A percentile compares a stretch with the other conserved stretches of the same genome.
Evolutionary conservation across 164 flowering plant genomes (phyloP).

Genomic region (Berberis thunbergii): DNA sequence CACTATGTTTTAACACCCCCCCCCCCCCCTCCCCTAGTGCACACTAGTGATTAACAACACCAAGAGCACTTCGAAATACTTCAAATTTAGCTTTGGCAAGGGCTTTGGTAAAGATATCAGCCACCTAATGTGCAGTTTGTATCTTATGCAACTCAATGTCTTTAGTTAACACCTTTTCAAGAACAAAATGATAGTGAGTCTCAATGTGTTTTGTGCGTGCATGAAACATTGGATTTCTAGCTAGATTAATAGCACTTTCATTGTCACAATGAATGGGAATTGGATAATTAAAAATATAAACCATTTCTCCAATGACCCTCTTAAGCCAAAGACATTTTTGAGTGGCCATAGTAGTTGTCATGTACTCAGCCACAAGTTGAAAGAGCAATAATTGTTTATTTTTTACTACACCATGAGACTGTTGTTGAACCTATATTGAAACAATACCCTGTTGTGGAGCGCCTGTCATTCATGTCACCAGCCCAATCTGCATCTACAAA

Average conservation of each 20-base stretch:
- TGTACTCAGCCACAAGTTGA: too few species aligned
- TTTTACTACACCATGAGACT: too few species aligned
- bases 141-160: background rate
- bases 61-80: conserved; percentile 10
- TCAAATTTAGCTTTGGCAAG: conserved; percentile 8
- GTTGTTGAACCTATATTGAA: too few species aligned
- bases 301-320: background rate
- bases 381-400: too few species aligned
- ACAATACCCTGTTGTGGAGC: too few species aligned
- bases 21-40: conserved; percentile 9
- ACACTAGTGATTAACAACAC: conserved; percentile 6
- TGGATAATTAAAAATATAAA: background rate
- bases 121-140: conserved; percentile 7
- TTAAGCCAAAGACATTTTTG: too few species aligned
- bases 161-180: conserved; percentile 2
- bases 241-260: conserved; percentile 1
- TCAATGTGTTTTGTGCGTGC: conserved; percentile 5
- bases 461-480: too few species aligned
- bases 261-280: background rate
- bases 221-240: conserved; percentile 3
- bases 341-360: too few species aligned
- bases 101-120: conserved; percentile 10
- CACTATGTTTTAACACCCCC: conserved; percentile 10
- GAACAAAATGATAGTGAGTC: conserved; percentile 5
- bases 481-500: too few species aligned